Base-by-base conservation (phyloP, 306 rosid species). In the Prosopis cineraria region DNA sequence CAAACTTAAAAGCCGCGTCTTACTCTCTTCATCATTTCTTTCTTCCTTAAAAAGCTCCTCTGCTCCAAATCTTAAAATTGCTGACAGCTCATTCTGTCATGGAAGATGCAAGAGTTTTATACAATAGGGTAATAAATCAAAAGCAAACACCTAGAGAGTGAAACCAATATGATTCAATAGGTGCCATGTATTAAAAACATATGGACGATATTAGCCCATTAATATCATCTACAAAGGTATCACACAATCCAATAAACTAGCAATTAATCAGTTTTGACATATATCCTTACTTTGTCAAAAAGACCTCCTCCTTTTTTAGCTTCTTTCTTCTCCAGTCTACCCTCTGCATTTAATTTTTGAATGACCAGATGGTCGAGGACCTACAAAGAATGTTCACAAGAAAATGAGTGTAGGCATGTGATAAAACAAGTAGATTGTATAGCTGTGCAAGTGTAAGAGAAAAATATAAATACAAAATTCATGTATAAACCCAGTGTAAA, bases 291-390 rank as follows among this genome's bases (percentile, higher is more conserved):
- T 84, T 96, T 96, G 77, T 96, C 99, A 89, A 96, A 96, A 68
- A 75, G 76, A 65, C 92, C 83, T 80, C 92, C 83, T 80, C 96
- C 99, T 69, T 96, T 96, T 79, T 96, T 96, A 31, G 94, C 80
- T 85, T 96, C 99, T 85, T 91, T 96, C 91, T 91, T 96, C 90
- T 96, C 99, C 90, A 96, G 79, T 80, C 96, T 86, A 77, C 99
- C 99, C 87, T 96, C 99, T 39, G 99, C 99, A 73, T 96, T 96
- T 79, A 96, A 78, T 85, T 96, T 96, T 88, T 96, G 99, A 83
- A 96, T 96, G 86, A 96, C 99, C 97, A 96, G 83, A 87, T 96
- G 99, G 78, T 96, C 99, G 70, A 96, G 97, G 85, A 96, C 99
- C 99, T 96, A 74, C 22, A 72, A 29, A 88, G 82, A 81, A 86